These are phyloP conservation scores for Talaromyces wortmannii DNA, from an alignment of 495 filamentous ascomycete genomes.

Conservation along the genomic window DNA sequence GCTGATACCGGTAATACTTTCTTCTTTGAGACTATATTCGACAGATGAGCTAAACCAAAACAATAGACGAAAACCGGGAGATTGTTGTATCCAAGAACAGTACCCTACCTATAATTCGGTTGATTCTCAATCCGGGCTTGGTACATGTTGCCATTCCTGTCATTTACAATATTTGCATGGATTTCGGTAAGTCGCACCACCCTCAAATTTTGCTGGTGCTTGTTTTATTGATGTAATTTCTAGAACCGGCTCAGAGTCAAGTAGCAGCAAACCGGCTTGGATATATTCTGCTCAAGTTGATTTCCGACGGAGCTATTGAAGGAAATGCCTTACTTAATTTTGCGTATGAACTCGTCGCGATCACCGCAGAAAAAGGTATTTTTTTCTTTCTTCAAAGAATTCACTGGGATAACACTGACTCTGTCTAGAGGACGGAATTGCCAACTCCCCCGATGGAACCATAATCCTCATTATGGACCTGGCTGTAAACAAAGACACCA, in stretches of 20 bases:
- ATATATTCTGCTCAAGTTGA: conserved; percentile 30
- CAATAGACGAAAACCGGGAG: conserved; percentile 64
- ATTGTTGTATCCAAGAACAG: conserved; percentile 53
- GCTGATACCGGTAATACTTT: conserved; percentile 58
- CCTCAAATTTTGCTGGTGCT: neutral
- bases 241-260: conserved; percentile 52
- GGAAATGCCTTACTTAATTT: conserved; percentile 29
- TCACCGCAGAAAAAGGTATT: conserved; percentile 36
- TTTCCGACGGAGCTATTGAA: conserved; percentile 25
- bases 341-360: conserved; percentile 31
- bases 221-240: conserved; percentile 9
- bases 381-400: neutral
- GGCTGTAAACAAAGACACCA: conserved; percentile 14
- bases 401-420: neutral
- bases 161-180: conserved; percentile 66
- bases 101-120: conserved; percentile 46
- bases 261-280: conserved; percentile 50
- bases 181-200: conserved; percentile 49
- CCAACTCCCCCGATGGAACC: conserved; percentile 32
- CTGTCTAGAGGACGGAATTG: conserved; percentile 24
- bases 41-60: neutral
- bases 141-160: conserved; percentile 58
- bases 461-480: conserved; percentile 29
- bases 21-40: neutral
- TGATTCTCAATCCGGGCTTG: conserved; percentile 41